phyloP scores from a whole-genome alignment of 2,329 filamentous ascomycete genomes.

The Thielaviopsis euricoi region DNA sequence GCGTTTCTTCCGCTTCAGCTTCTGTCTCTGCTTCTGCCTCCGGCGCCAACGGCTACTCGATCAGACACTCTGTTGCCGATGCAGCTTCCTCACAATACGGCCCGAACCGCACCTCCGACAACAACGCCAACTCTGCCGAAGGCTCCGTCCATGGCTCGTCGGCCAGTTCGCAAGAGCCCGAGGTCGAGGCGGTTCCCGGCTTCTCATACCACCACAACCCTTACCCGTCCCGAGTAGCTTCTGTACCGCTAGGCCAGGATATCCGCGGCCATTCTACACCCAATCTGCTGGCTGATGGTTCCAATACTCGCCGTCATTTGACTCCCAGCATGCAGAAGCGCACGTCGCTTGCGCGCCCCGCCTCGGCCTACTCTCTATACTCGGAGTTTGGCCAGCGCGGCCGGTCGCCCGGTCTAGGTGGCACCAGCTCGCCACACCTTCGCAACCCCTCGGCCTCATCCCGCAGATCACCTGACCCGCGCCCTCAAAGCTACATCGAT shows the following conservation, averaged over 20 bases:
- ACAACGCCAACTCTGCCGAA: constrained; percentile 34
- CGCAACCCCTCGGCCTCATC: constrained; percentile 33
- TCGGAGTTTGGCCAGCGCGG: constrained; percentile 53
- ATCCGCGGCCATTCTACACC: constrained; percentile 32
- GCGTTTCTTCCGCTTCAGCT: background rate
- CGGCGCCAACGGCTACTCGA: background rate
- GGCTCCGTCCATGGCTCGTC: constrained; percentile 24
- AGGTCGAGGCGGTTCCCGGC: constrained; percentile 32
- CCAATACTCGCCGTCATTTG: constrained; percentile 42
- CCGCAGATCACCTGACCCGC: constrained; percentile 38
- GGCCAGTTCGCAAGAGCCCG: constrained; percentile 34
- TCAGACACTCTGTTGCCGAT: background rate
- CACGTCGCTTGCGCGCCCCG: constrained; percentile 49
- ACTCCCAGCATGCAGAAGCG: constrained; percentile 40
- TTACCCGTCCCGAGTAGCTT: constrained; percentile 25
- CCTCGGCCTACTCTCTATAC: constrained; percentile 58
- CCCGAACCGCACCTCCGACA: constrained; percentile 36
- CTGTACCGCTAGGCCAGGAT: constrained; percentile 25
- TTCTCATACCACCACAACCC: constrained; percentile 48
- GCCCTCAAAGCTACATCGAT: constrained; percentile 39
- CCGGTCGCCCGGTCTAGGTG: constrained; percentile 36
- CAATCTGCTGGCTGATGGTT: constrained; percentile 31
- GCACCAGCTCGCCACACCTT: constrained; percentile 22
- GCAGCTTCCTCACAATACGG: constrained; percentile 14
- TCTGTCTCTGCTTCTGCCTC: background rate